Conservation (phyloP, 208 protist species). For the Crithidia acanthocephali region DNA sequence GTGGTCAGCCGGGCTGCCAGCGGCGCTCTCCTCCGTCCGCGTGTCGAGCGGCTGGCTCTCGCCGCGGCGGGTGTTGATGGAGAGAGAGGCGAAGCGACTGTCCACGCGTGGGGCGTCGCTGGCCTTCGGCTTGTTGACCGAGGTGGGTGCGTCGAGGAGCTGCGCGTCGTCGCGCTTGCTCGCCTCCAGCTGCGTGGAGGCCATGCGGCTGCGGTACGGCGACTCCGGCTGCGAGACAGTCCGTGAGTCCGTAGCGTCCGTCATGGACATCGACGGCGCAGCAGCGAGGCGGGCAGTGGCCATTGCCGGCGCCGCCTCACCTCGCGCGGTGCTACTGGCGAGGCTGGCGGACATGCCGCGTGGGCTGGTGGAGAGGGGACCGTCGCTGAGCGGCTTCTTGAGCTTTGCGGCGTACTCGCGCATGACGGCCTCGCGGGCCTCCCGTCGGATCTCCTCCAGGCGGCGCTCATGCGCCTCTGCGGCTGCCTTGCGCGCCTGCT, state of each 20-base stretch:
- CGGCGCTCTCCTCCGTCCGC: constrained; percentile 1
- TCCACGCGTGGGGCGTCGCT: neutral
- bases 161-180: constrained; percentile 3
- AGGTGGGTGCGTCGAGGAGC: neutral
- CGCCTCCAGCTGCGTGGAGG: constrained; percentile 1
- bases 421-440: constrained; percentile 49
- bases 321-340: neutral
- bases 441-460: constrained; percentile 42
- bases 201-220: constrained; percentile 8
- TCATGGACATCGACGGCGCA: neutral
- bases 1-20: neutral
- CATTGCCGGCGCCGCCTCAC: neutral
- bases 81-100: constrained; percentile 11
- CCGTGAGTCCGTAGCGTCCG: neutral
- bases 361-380: neutral
- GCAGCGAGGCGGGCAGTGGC: neutral
- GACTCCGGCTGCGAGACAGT: constrained; percentile 1
- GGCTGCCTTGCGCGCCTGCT: constrained; percentile 24
- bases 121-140: neutral
- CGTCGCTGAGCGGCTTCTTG: constrained; percentile 21
- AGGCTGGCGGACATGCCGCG: constrained; percentile 3
- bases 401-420: constrained; percentile 45
- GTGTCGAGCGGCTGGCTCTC: constrained; percentile 16
- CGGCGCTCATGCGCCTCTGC: constrained; percentile 32
- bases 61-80: constrained; percentile 10